A percentile compares a stretch with the other conserved stretches of the same genome.
These are phyloP conservation scores for Mesotaenium endlicherianum DNA, from an alignment of 139 green algal species.

Conservation along the genomic window DNA sequence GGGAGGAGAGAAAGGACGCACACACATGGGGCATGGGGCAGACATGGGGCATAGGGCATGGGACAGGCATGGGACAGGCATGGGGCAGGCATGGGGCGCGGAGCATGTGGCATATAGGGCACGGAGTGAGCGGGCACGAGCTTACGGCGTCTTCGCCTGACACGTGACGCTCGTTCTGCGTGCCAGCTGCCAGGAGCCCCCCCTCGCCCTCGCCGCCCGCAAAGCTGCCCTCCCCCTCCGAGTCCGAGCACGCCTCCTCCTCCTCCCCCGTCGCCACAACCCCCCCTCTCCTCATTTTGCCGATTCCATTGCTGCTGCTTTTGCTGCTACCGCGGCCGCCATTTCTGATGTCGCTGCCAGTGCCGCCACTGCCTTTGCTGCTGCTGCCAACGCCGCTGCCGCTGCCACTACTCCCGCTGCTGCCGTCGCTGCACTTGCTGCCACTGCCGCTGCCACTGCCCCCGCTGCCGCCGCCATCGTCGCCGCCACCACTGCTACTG, in stretches of 20 bases:
- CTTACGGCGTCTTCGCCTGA: neutral
- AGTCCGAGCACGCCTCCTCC: neutral
- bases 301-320: neutral
- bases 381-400: neutral
- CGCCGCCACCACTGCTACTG: neutral
- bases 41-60: too few relatives aligned
- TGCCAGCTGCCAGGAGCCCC: slow-evolving; percentile 2
- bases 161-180: neutral
- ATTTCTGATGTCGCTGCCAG: too few relatives aligned
- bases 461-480: neutral
- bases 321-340: neutral
- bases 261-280: neutral
- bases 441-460: neutral
- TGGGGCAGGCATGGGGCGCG: too few relatives aligned
- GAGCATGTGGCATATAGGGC: neutral
- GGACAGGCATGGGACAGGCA: too few relatives aligned
- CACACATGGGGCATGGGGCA: too few relatives aligned
- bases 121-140: neutral
- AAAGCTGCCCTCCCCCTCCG: neutral
- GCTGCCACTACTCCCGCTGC: neutral
- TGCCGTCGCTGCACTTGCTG: neutral
- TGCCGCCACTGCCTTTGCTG: too few relatives aligned
- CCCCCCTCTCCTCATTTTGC: neutral
- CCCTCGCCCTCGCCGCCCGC: too few relatives aligned
- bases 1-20: neutral